These are phyloP conservation scores for Lepidopterella palustris DNA, from an alignment of 495 filamentous ascomycete species.

Conservation along the genomic window DNA sequence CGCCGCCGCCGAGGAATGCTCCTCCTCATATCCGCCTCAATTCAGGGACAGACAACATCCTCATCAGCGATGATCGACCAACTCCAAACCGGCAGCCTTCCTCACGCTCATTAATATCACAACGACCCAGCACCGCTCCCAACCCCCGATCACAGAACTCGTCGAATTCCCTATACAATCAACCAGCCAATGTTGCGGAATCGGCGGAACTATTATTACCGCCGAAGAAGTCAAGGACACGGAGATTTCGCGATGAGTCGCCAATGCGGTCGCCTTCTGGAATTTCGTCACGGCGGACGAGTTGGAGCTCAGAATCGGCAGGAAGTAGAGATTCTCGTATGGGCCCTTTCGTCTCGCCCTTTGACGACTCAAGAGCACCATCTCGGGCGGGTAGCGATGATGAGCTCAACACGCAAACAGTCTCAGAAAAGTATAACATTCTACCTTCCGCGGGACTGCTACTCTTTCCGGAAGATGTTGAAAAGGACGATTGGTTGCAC, in stretches of 20 bases:
- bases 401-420: constrained; percentile 67
- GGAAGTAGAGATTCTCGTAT: constrained; percentile 48
- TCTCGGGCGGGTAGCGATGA: constrained; percentile 60
- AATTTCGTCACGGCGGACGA: constrained; percentile 54
- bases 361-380: constrained; percentile 54
- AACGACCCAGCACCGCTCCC: constrained; percentile 33
- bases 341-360: constrained; percentile 47
- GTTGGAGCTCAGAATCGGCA: constrained; percentile 52
- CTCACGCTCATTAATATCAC: constrained; percentile 39
- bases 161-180: constrained; percentile 34
- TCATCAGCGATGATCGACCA: constrained; percentile 36
- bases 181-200: constrained; percentile 38
- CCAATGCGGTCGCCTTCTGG: constrained; percentile 40
- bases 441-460: constrained; percentile 63
- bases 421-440: constrained; percentile 73
- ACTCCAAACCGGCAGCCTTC: constrained; percentile 35
- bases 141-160: constrained; percentile 6
- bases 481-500: constrained; percentile 72
- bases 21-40: constrained; percentile 56
- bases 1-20: constrained; percentile 31
- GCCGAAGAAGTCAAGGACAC: constrained; percentile 40
- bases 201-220: constrained; percentile 58
- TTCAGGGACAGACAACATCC: constrained; percentile 49
- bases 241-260: constrained; percentile 44
- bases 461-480: constrained; percentile 68